These are phyloP conservation scores for Teratosphaeria destructans DNA, from an alignment of 2,329 filamentous ascomycete species.

Conservation along the genomic window DNA sequence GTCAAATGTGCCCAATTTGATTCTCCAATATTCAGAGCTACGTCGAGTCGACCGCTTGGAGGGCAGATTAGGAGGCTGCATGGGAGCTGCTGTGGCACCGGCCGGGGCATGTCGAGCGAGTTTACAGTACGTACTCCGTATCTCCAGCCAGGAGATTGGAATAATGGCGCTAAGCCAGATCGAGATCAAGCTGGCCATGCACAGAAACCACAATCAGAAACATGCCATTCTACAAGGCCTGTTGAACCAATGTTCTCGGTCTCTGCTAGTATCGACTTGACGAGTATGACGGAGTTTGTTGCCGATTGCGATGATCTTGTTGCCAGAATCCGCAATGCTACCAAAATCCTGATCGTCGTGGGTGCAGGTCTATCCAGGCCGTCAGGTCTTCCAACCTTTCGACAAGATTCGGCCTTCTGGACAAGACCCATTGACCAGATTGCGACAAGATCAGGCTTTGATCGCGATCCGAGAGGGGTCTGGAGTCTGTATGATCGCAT, in stretches of 20 bases:
- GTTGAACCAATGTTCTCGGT: no score
- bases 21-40: background rate
- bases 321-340: no score
- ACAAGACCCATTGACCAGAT: background rate
- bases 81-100: background rate
- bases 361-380: background rate
- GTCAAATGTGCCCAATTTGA: background rate
- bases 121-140: no score
- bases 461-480: background rate
- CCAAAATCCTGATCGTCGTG: background rate
- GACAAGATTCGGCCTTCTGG: background rate
- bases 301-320: no score
- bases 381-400: background rate
- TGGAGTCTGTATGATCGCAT: background rate
- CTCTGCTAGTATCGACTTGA: no score
- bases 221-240: no score
- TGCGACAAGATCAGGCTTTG: background rate
- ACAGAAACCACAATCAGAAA: no score
- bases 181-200: no score
- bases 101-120: no score
- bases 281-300: no score
- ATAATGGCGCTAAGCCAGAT: no score
- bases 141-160: no score
- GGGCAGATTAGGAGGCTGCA: background rate
- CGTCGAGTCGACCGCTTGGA: background rate